These are phyloP conservation scores for Datisca glomerata DNA, from an alignment of 306 rosid species.

Conservation along the genomic window DNA sequence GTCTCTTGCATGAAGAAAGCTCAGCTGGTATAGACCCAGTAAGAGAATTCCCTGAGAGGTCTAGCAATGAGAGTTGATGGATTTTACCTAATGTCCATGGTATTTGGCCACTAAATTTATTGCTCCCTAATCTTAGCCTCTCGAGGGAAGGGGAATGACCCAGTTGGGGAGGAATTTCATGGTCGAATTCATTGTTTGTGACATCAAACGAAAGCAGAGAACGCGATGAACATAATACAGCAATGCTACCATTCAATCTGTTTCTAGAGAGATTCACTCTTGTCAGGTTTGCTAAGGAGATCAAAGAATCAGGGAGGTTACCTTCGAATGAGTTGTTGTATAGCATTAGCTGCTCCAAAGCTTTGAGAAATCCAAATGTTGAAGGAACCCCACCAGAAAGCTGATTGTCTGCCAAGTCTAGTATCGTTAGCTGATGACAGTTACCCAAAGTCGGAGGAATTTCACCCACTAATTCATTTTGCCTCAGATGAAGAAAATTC, in stretches of 20 bases:
- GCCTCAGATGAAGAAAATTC: slow-evolving; percentile 78
- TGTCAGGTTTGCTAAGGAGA: slow-evolving; percentile 48
- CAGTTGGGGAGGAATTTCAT: slow-evolving; percentile 57
- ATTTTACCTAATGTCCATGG: slow-evolving; percentile 58
- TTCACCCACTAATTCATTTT: slow-evolving; percentile 66
- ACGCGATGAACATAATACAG: slow-evolving; percentile 46
- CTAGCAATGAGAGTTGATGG: slow-evolving; percentile 46
- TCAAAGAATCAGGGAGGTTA: slow-evolving; percentile 56
- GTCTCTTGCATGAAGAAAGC: slow-evolving; percentile 63
- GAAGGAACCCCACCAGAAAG: slow-evolving; percentile 66
- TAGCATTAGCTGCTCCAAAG: slow-evolving; percentile 67
- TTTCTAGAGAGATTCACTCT: slow-evolving; percentile 75
- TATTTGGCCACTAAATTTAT: slow-evolving; percentile 60
- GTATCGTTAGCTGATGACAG: slow-evolving; percentile 48
- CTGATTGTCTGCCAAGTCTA: slow-evolving; percentile 80
- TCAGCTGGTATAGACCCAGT: slow-evolving; percentile 64
- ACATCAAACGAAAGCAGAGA: slow-evolving; percentile 75
- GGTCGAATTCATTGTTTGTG: slow-evolving; percentile 47
- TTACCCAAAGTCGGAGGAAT: slow-evolving; percentile 80
- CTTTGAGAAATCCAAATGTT: slow-evolving; percentile 42
- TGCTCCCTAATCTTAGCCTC: slow-evolving; percentile 69
- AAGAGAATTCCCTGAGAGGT: slow-evolving; percentile 65
- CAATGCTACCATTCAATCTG: slow-evolving; percentile 67
- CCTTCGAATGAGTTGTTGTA: slow-evolving; percentile 97
- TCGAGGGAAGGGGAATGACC: slow-evolving; percentile 60